These are phyloP conservation scores for Fusarium sp. DNA, from an alignment of 2,329 filamentous ascomycete species.

Conservation along the genomic window DNA sequence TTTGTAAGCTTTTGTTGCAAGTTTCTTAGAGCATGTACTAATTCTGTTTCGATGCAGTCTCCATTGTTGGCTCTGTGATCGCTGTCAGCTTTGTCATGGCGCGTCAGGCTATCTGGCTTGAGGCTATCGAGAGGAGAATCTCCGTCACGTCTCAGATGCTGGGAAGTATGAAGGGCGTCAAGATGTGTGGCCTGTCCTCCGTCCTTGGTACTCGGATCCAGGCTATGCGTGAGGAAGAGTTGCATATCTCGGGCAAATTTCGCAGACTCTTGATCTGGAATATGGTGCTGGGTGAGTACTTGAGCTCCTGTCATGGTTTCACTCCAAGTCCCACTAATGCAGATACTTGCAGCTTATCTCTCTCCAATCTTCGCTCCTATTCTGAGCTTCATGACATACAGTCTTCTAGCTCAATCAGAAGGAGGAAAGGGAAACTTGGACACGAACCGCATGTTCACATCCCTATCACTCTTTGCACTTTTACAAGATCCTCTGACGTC, in stretches of 20 bases:
- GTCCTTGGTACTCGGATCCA: conserved; percentile 33
- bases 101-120: conserved; percentile 46
- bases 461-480: conserved; percentile 31
- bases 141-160: conserved; percentile 48
- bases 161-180: conserved; percentile 49
- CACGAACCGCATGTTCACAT: conserved; percentile 38
- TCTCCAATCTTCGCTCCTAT: conserved; percentile 36
- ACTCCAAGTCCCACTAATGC: neutral
- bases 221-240: conserved; percentile 15
- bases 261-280: conserved; percentile 38
- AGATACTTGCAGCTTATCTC: conserved; percentile 15
- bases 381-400: conserved; percentile 32
- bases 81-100: conserved; percentile 46
- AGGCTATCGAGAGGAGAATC: conserved; percentile 49
- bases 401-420: conserved; percentile 22
- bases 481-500: conserved; percentile 26
- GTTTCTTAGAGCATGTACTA: neutral
- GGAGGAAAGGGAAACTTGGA: conserved; percentile 23
- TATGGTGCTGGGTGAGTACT: conserved; percentile 32
- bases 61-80: conserved; percentile 43
- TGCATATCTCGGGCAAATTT: conserved; percentile 29
- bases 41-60: conserved; percentile 18
- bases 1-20: conserved; percentile 18
- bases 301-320: fast-evolving
- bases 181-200: conserved; percentile 49